Percentiles rank a stretch among this genome's conserved stretches.
These are phyloP conservation scores for Helicostylum pulchrum DNA, from an alignment of 192 early-diverging fungal genomes.

Conservation along the genomic window DNA sequence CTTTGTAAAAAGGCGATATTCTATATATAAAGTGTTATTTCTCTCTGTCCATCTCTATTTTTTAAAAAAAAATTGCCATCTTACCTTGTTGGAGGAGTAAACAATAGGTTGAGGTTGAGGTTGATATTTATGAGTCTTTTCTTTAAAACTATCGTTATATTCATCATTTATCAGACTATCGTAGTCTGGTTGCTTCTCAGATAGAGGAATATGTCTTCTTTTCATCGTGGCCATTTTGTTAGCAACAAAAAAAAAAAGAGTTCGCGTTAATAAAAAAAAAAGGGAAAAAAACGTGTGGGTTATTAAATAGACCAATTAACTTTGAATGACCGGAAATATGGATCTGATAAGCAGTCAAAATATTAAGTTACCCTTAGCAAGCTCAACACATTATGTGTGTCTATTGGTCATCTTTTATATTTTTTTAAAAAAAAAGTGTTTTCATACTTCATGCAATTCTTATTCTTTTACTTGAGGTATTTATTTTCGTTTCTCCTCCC, in stretches of 20 bases:
- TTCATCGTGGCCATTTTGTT: constrained; percentile 29
- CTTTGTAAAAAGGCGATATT: constrained; percentile 42
- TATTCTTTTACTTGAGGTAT: no score
- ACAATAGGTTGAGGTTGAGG: constrained; percentile 20
- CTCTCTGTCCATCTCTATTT: not conserved
- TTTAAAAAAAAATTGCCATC: not conserved
- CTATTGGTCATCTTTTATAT: no score
- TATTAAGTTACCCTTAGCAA: no score
- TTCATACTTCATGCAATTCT: no score
- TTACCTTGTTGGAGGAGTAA: constrained; percentile 51
- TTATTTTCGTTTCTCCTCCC: no score
- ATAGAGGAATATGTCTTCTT: constrained; percentile 29
- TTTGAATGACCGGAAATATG: no score
- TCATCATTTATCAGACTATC: constrained; percentile 2
- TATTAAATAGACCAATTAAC: no score
- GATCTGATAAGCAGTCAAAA: no score
- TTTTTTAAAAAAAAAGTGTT: no score
- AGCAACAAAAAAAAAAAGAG: not conserved
- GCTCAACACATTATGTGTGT: no score
- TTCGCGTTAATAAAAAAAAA: not conserved
- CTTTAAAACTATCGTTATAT: not conserved
- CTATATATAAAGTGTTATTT: constrained; percentile 15
- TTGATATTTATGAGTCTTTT: constrained; percentile 18
- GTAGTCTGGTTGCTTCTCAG: not conserved
- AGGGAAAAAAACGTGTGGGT: not conserved